phyloP scores from a whole-genome alignment of 1,139 yeast species.

The Candida glucosophila region DNA sequence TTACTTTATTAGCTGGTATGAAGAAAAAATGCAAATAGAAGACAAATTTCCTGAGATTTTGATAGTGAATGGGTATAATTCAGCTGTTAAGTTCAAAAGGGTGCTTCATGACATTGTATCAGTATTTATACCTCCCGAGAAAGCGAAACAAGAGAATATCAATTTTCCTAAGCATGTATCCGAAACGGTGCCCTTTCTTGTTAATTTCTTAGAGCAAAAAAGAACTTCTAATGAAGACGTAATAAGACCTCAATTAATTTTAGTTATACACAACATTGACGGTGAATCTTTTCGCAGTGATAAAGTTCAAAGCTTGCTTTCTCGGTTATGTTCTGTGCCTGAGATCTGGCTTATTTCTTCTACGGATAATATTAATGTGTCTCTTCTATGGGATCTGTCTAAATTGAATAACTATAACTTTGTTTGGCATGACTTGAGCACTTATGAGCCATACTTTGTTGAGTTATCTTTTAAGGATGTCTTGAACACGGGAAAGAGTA shows the following conservation, averaged over 20 bases:
- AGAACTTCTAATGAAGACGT: constrained; percentile 4
- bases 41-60: constrained; percentile 31
- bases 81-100: constrained; percentile 55
- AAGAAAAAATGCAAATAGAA: constrained; percentile 11
- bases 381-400: constrained; percentile 79
- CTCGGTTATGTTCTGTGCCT: constrained; percentile 55
- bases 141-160: constrained; percentile 12
- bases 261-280: constrained; percentile 74
- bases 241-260: constrained; percentile 34
- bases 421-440: constrained; percentile 81
- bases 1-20: constrained; percentile 34
- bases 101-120: constrained; percentile 39
- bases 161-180: constrained; percentile 31
- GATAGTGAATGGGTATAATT: constrained; percentile 81
- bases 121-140: constrained; percentile 18
- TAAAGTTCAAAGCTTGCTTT: constrained; percentile 54
- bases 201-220: constrained; percentile 18
- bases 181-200: constrained; percentile 36
- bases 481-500: constrained; percentile 52
- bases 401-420: constrained; percentile 62
- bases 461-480: constrained; percentile 79
- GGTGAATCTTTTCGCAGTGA: constrained; percentile 70
- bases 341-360: constrained; percentile 65
- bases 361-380: constrained; percentile 72
- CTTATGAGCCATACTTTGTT: constrained; percentile 55